These are phyloP conservation scores for Salix caprea DNA, from an alignment of 345 rosid species.

Conservation along the genomic window DNA sequence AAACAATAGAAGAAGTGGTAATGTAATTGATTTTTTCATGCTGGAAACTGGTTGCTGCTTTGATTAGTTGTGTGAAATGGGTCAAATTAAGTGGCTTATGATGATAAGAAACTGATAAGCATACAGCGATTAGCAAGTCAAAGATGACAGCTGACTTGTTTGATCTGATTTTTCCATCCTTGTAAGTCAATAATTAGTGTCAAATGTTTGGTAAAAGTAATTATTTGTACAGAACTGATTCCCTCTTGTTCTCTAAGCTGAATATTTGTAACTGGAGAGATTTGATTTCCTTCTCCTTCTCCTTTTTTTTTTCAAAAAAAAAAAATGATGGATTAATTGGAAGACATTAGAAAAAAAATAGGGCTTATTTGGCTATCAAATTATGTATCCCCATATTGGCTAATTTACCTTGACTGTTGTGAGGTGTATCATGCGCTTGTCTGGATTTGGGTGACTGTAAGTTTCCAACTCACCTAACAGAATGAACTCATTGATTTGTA, in stretches of 20 bases:
- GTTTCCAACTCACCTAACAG: no score
- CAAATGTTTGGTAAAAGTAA: not conserved
- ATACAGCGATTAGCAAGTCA: not conserved
- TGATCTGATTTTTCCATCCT: not conserved
- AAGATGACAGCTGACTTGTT: not conserved
- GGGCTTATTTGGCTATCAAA: not conserved
- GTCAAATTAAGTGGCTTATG: not conserved
- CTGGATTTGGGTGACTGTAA: not conserved
- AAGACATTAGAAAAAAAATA: not conserved
- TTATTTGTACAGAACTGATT: not conserved
- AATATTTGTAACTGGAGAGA: not conserved
- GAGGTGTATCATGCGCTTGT: not conserved
- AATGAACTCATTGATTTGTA: no score
- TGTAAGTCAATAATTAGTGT: not conserved
- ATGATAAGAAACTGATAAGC: not conserved
- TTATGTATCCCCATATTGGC: not conserved
- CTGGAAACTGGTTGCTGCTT: not conserved
- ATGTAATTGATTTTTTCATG: not conserved
- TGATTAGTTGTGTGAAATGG: not conserved
- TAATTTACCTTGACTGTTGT: not conserved
- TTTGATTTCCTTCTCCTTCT: not conserved
- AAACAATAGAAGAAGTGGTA: not conserved
- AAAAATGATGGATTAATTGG: not conserved
- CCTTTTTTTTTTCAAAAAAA: no score
- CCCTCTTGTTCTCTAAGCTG: not conserved